Evolutionary conservation across 1,284 basidiomycete genomes (phyloP).

Genomic region (Butyriboletus appendiculatus): DNA sequence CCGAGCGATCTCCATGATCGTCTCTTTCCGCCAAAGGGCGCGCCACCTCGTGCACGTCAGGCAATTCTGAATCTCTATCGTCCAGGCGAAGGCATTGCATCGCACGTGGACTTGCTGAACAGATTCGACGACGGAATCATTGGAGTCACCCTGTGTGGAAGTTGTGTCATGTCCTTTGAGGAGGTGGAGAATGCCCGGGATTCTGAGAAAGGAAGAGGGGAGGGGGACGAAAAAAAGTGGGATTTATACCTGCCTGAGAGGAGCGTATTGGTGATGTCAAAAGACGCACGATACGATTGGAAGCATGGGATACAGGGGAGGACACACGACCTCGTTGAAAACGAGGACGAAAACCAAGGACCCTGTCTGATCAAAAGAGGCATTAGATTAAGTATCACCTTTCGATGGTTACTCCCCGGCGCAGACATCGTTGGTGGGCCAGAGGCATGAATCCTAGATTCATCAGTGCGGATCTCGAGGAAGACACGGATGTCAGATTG

Average conservation of each 20-base stretch:
- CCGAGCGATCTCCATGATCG: conserved; percentile 48
- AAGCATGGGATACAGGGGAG: conserved; percentile 63
- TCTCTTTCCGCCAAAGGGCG: conserved; percentile 48
- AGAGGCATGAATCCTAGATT: conserved; percentile 15
- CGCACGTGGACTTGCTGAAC: conserved; percentile 75
- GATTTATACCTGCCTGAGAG: conserved; percentile 65
- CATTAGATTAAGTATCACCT: conserved; percentile 71
- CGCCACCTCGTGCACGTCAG: conserved; percentile 57
- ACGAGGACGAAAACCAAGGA: conserved; percentile 24
- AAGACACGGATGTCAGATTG: conserved; percentile 2
- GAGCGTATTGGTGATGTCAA: conserved; percentile 69
- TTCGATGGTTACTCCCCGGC: conserved; percentile 75
- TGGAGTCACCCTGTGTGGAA: conserved; percentile 71
- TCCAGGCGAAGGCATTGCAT: conserved; percentile 77
- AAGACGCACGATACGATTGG: conserved; percentile 72
- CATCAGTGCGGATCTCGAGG: conserved; percentile 2
- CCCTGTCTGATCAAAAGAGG: conserved; percentile 51
- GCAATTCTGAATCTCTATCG: conserved; percentile 79
- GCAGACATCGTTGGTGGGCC: conserved; percentile 71
- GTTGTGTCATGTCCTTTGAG: conserved; percentile 73
- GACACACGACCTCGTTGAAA: conserved; percentile 49
- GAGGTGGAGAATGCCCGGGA: conserved; percentile 23
- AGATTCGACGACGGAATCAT: conserved; percentile 82
- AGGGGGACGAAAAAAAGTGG: conserved; percentile 23
- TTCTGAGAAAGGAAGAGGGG: conserved; percentile 1